These are phyloP conservation scores for Fusarium floridanum DNA, from an alignment of 2,329 filamentous ascomycete genomes.

Conservation along the genomic window DNA sequence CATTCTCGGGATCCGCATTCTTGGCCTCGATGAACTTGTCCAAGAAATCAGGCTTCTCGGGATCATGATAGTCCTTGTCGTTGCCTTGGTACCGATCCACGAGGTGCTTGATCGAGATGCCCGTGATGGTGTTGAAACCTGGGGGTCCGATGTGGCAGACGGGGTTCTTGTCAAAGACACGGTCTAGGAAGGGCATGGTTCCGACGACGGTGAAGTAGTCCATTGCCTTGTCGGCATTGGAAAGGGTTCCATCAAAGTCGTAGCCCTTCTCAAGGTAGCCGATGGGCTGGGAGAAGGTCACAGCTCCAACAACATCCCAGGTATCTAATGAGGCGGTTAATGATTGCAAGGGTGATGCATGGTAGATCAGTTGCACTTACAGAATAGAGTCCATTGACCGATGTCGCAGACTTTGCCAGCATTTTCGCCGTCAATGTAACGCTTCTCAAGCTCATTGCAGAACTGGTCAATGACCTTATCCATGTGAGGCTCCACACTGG, in stretches of 20 bases:
- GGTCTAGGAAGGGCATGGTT: constrained; percentile 51
- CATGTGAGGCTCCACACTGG: constrained; percentile 45
- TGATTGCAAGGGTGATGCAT: neutral
- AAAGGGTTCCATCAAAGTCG: constrained; percentile 56
- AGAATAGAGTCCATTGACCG: constrained; percentile 57
- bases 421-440: constrained; percentile 47
- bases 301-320: constrained; percentile 58
- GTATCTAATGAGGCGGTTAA: constrained; percentile 35
- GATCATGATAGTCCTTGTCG: constrained; percentile 45
- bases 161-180: constrained; percentile 56
- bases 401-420: constrained; percentile 50
- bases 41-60: constrained; percentile 52
- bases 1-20: constrained; percentile 47
- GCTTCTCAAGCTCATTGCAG: constrained; percentile 49
- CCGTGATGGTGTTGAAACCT: constrained; percentile 46
- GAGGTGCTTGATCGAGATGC: constrained; percentile 48
- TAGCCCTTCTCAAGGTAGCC: constrained; percentile 56
- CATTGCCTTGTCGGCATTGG: constrained; percentile 47
- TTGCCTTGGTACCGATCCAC: constrained; percentile 45
- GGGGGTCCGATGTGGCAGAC: constrained; percentile 51
- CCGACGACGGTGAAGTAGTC: constrained; percentile 50
- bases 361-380: constrained; percentile 42
- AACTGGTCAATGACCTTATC: constrained; percentile 49
- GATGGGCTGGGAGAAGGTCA: constrained; percentile 57
- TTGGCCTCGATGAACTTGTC: constrained; percentile 58